Evolutionary conservation across 441 rosid species (phyloP).

Genomic region (Aleurites moluccanus): DNA sequence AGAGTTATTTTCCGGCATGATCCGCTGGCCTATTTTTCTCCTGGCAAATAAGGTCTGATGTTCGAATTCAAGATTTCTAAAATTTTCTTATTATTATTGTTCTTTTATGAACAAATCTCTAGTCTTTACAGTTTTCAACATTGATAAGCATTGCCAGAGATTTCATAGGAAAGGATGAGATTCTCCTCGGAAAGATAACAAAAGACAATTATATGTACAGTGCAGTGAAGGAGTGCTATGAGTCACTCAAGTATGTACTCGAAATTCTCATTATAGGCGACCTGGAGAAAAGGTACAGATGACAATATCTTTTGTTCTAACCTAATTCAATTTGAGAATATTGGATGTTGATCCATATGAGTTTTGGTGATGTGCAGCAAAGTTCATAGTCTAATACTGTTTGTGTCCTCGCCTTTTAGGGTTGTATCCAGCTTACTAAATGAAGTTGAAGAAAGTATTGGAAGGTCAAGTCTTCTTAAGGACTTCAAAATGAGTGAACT

Average conservation of each 20-base stretch:
- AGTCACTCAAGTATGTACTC: conserved; percentile 79
- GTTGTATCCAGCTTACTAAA: conserved; percentile 51
- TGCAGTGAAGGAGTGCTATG: conserved; percentile 88
- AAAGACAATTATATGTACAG: conserved; percentile 87
- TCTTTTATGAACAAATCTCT: conserved; percentile 34
- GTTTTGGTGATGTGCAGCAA: not conserved
- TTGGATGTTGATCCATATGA: conserved; percentile 3
- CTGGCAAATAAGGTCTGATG: conserved; percentile 78
- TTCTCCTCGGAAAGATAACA: conserved; percentile 65
- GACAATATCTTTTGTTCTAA: not conserved
- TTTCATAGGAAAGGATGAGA: conserved; percentile 67
- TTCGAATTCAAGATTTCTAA: conserved; percentile 4
- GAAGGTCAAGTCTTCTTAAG: conserved; percentile 62
- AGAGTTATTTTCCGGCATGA: conserved; percentile 60
- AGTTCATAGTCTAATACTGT: conserved; percentile 11
- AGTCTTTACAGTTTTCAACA: conserved; percentile 66
- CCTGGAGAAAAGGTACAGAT: conserved; percentile 74
- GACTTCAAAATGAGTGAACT: conserved; percentile 82
- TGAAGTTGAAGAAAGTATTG: conserved; percentile 80
- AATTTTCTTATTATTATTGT: conserved; percentile 17
- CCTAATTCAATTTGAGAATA: conserved; percentile 11
- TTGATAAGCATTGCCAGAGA: conserved; percentile 88
- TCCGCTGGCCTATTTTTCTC: conserved; percentile 97
- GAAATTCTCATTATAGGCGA: conserved; percentile 79
- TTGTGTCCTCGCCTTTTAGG: conserved; percentile 41